These are phyloP conservation scores for Cryomyces minteri DNA, from an alignment of 495 filamentous ascomycete species.

Conservation along the genomic window DNA sequence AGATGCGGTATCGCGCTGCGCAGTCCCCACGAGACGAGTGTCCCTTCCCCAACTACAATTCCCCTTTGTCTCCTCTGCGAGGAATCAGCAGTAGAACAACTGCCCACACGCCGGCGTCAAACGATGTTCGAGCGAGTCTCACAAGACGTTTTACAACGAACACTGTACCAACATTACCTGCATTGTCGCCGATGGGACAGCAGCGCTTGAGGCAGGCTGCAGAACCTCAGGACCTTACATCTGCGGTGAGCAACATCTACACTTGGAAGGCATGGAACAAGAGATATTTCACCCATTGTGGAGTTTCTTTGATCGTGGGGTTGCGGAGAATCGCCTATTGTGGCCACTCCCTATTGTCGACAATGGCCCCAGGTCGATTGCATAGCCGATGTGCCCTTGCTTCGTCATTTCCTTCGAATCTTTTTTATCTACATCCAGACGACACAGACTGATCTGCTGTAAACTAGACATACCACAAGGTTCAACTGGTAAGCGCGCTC, in stretches of 20 bases:
- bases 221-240: conserved; percentile 35
- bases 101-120: conserved; percentile 9
- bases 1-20: conserved; percentile 61
- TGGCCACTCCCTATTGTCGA: no score
- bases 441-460: neutral
- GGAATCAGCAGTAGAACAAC: conserved; percentile 9
- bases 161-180: conserved; percentile 45
- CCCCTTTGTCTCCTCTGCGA: conserved; percentile 26
- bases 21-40: conserved; percentile 53
- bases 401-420: no score
- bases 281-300: no score
- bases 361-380: no score
- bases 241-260: conserved; percentile 17
- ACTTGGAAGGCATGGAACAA: no score
- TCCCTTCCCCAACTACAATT: conserved; percentile 49
- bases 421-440: no score
- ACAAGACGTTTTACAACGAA: conserved; percentile 90
- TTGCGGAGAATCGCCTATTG: no score
- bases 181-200: conserved; percentile 40
- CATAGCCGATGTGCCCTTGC: no score
- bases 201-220: conserved; percentile 28
- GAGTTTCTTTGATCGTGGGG: no score
- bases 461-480: conserved; percentile 33
- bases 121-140: conserved; percentile 50
- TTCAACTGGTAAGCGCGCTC: conserved; percentile 32